phyloP scores from a whole-genome alignment of 164 flowering plant genomes.

The Sextonia rubra region DNA sequence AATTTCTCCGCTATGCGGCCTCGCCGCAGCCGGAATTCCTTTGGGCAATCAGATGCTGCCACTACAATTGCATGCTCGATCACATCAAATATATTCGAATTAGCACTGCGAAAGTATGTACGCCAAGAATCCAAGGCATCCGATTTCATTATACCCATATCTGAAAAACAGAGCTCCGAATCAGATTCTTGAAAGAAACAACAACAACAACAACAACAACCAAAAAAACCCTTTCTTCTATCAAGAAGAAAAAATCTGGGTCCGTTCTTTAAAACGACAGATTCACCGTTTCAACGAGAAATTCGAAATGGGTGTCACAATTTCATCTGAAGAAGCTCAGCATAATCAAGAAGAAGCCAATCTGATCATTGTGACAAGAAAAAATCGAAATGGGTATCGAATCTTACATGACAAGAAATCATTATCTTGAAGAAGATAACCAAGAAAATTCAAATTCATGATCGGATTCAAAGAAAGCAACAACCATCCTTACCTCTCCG shows the following conservation, averaged over 20 bases:
- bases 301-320: neutral
- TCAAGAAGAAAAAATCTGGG: neutral
- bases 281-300: neutral
- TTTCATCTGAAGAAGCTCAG: no score
- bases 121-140: constrained; percentile 33
- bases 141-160: constrained; percentile 8
- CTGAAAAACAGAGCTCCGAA: neutral
- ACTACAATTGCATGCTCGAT: constrained; percentile 31
- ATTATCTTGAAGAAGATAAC: neutral
- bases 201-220: no score
- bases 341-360: no score
- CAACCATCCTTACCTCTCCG: neutral
- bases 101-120: constrained; percentile 22
- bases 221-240: neutral
- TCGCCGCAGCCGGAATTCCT: constrained; percentile 29
- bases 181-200: neutral
- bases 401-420: neutral
- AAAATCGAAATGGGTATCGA: neutral
- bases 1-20: constrained; percentile 35
- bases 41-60: constrained; percentile 32
- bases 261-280: neutral
- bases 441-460: neutral
- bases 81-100: constrained; percentile 30
- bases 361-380: neutral
- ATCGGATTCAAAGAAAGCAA: neutral